These are phyloP conservation scores for Diplodia mutila DNA, from an alignment of 2,329 filamentous ascomycete species.

Conservation along the genomic window DNA sequence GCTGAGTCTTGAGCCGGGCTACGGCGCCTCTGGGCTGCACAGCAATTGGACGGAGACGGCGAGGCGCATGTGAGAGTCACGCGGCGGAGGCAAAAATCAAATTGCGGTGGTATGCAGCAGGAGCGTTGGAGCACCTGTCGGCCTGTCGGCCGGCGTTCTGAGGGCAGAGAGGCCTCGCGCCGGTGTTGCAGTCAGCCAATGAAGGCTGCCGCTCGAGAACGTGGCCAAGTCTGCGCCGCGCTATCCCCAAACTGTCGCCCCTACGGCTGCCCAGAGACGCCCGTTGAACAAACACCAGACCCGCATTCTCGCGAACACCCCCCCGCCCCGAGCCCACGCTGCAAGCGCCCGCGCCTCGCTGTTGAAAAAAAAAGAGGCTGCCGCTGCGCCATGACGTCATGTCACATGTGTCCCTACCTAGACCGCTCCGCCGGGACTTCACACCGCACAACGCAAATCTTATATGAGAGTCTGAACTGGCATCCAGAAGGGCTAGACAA, in stretches of 20 bases:
- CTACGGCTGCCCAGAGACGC: constrained; percentile 3
- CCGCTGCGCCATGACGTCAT: background rate
- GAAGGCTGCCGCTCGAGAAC: background rate
- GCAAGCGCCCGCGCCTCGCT: background rate
- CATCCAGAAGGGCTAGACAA: constrained; percentile 5
- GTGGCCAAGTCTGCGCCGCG: constrained; percentile 18
- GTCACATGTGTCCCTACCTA: constrained; percentile 3
- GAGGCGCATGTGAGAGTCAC: constrained; percentile 20
- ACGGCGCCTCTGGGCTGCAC: constrained; percentile 1
- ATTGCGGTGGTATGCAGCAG: constrained; percentile 19
- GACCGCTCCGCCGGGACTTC: background rate
- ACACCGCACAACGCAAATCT: background rate
- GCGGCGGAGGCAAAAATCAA: constrained; percentile 19
- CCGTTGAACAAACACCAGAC: constrained; percentile 10
- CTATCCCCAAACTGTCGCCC: background rate
- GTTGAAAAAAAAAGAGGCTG: background rate
- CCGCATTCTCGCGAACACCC: background rate
- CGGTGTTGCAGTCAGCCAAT: constrained; percentile 19
- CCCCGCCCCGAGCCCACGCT: too few relatives aligned
- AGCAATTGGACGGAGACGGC: constrained; percentile 12
- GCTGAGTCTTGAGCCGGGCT: background rate
- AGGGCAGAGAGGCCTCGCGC: constrained; percentile 1
- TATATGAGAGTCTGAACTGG: too few relatives aligned
- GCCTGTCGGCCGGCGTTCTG: constrained; percentile 9
- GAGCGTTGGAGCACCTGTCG: constrained; percentile 20